Base-by-base conservation (phyloP, 805 yeast genomes). In the Citeromyces nyonsensis region DNA sequence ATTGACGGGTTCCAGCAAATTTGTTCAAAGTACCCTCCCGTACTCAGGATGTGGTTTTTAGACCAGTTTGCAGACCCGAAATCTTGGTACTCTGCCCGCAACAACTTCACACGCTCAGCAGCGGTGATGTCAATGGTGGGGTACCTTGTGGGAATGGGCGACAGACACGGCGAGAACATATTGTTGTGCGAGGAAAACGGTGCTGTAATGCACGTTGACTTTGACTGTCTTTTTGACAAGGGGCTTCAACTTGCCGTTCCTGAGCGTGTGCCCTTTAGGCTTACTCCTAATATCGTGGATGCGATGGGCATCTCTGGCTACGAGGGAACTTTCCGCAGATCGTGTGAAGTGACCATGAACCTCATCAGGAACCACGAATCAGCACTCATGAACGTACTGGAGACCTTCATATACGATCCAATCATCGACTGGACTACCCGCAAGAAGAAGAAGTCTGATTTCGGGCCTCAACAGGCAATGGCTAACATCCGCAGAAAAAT, bases 91-190 rank as follows among this genome's bases (percentile, higher is more conserved):
- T 63, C 65, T 28, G 81, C 88, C 1, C 57, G 97, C 35, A 76
- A 74, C 31, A 61, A 63, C 25, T 93, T 69, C 48, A 73, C 82
- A 0, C 61, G 94, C 34, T 73, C 95, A 0, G 62, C 80, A 18
- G 95, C 96, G 0, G 97, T 88, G 0, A 91, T 93, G 98, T 85
- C 96, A 0, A 84, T 91, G 61, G 94, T 88, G 4, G 98, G 99
- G 0, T 83, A 82, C 48, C 72, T 91, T 30, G 61, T 91, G 18
- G 98, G 98, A 6, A 63, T 91, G 32, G 99, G 99, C 15, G 99
- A 91, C 52, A 64, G 99, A 26, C 99, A 91, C 49, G 80, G 95
- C 42, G 99, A 91, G 47, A 91, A 91, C 46, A 71, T 91, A 13
- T 54, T 91, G 34, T 57, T 88, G 26, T 67, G 75, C 43, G 76